A percentile compares a stretch with the other conserved stretches of the same genome.
phyloP scores from a whole-genome alignment of 331 rosid species.

The Saraca asoca region DNA sequence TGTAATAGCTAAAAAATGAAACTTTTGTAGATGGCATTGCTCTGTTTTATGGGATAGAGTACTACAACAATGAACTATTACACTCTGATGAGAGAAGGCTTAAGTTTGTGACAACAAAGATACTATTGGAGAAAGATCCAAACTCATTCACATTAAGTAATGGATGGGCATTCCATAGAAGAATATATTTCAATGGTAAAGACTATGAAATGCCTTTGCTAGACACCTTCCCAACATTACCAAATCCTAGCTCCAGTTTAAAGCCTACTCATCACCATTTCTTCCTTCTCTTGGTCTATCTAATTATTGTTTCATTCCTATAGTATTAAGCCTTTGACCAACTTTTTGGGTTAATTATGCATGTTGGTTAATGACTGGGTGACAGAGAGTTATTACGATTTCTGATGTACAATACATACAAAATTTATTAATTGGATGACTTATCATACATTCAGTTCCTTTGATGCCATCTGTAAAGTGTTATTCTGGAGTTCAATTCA shows the following conservation, averaged over 20 bases:
- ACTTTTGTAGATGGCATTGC: constrained; percentile 64
- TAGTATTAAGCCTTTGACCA: too few species aligned
- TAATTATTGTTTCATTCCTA: constrained; percentile 25
- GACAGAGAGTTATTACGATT: too few species aligned
- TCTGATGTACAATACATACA: too few species aligned
- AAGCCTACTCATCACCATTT: constrained; percentile 16
- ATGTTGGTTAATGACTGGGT: background rate
- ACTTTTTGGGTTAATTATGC: too few species aligned
- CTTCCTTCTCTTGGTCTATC: constrained; percentile 19
- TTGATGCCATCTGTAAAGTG: too few species aligned
- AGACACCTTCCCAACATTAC: constrained; percentile 61
- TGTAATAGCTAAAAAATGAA: background rate
- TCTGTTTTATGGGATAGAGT: constrained; percentile 74
- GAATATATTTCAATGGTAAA: constrained; percentile 79
- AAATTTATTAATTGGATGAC: too few species aligned
- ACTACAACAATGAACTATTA: constrained; percentile 54
- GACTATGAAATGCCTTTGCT: constrained; percentile 69
- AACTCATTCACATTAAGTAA: constrained; percentile 68
- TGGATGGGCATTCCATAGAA: constrained; percentile 76
- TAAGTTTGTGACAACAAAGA: constrained; percentile 60
- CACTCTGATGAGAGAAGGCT: constrained; percentile 39
- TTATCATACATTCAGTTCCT: too few species aligned
- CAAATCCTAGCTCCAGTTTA: constrained; percentile 45
- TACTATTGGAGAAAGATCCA: too few species aligned
- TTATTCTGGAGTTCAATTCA: too few species aligned